Percentiles rank a stretch among this genome's conserved stretches.
Conservation (phyloP, 2,329 filamentous ascomycete genomes). For the Botrytis galanthina region DNA sequence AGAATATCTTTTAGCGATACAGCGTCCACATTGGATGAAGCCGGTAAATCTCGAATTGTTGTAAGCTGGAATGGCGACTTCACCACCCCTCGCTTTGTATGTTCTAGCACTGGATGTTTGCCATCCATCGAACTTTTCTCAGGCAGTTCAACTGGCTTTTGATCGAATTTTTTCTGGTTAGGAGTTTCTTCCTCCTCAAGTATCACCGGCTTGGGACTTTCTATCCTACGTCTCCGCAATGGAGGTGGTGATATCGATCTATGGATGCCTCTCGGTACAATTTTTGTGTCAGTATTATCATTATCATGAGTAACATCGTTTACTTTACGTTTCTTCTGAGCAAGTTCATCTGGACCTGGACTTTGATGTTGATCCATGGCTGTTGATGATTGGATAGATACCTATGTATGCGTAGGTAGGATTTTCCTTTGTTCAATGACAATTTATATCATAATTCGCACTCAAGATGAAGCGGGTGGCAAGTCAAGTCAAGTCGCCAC, state of each 20-base stretch:
- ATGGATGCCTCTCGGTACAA: conserved; percentile 17
- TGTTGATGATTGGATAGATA: background rate
- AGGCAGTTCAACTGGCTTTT: background rate
- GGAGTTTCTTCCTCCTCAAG: background rate
- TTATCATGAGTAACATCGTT: conserved; percentile 16
- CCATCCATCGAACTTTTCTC: background rate
- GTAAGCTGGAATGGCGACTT: conserved; percentile 60
- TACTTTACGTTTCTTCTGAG: conserved; percentile 33
- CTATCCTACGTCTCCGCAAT: conserved; percentile 21
- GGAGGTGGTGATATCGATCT: conserved; percentile 37
- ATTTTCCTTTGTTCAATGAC: background rate
- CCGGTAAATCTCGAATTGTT: conserved; percentile 52
- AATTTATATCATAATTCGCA: background rate
- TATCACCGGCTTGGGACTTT: background rate
- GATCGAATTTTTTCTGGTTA: background rate
- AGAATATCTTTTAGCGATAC: conserved; percentile 56
- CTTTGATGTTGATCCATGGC: conserved; percentile 26
- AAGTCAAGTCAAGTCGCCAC: too few relatives aligned
- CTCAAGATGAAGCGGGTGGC: background rate
- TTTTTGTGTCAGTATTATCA: background rate
- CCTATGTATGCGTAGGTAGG: background rate
- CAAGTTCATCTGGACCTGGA: conserved; percentile 23
- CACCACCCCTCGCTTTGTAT: conserved; percentile 21
- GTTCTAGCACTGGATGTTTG: background rate
- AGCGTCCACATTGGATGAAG: conserved; percentile 53